These are phyloP conservation scores for Pseudogymnoascus sp. DNA, from an alignment of 2,329 filamentous ascomycete species.

Conservation along the genomic window DNA sequence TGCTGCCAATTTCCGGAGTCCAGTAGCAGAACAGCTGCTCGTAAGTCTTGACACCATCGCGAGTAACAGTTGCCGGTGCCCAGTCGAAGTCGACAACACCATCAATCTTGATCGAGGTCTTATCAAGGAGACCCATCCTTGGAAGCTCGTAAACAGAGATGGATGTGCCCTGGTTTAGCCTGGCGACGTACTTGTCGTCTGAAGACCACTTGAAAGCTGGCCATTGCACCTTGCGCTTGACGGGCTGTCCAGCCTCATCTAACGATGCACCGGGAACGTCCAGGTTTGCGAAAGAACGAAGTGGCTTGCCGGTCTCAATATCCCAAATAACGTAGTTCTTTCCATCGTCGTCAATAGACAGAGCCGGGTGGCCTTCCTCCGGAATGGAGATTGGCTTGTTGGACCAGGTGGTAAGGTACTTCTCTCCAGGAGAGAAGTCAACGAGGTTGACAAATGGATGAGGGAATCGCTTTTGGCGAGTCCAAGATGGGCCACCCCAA, in stretches of 20 bases:
- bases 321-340: constrained; percentile 99
- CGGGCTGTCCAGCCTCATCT: constrained; percentile 55
- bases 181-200: constrained; percentile 93
- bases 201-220: constrained; percentile 99
- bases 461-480: constrained; percentile 83
- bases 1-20: constrained; percentile 97
- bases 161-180: constrained; percentile 77
- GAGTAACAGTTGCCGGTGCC: constrained; percentile 75
- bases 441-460: constrained; percentile 94
- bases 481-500: constrained; percentile 88
- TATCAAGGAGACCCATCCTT: constrained; percentile 82
- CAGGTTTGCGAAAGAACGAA: constrained; percentile 88
- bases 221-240: constrained; percentile 94
- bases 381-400: constrained; percentile 87
- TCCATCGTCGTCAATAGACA: constrained; percentile 88
- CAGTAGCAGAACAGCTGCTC: constrained; percentile 98
- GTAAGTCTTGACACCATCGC: constrained; percentile 81
- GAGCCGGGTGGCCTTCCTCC: constrained; percentile 74
- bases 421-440: constrained; percentile 89
- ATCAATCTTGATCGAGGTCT: constrained; percentile 90
- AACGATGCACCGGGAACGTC: constrained; percentile 60
- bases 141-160: constrained; percentile 90
- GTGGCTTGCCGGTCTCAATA: constrained; percentile 76
- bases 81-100: constrained; percentile 97
- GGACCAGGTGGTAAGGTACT: constrained; percentile 94